Conservation (phyloP, 129 eudicot species). For the Escallonia rubra region DNA sequence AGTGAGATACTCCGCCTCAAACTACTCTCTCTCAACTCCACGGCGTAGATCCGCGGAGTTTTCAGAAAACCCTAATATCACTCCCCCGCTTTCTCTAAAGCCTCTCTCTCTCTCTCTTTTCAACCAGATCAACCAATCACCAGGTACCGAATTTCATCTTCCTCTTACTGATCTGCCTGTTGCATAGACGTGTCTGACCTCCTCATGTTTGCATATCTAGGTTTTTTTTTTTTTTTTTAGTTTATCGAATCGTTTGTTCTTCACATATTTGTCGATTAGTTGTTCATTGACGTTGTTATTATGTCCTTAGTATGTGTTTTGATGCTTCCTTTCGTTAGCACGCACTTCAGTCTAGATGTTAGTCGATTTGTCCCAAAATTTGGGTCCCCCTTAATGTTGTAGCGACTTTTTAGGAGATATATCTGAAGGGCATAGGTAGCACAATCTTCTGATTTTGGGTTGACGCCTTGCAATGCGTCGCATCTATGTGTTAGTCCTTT, state of each 20-base stretch:
- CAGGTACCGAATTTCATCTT: not conserved
- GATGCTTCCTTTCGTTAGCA: no score
- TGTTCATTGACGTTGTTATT: not conserved
- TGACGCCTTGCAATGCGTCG: no score
- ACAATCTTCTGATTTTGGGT: not conserved
- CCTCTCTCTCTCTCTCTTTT: conserved; percentile 2
- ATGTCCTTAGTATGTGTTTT: not conserved
- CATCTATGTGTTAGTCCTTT: no score
- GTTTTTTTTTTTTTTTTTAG: not conserved
- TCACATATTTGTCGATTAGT: no score
- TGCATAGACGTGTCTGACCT: not conserved
- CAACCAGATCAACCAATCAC: not conserved
- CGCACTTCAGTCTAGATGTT: no score
- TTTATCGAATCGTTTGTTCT: not conserved
- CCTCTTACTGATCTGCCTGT: not conserved
- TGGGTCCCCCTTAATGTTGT: no score
- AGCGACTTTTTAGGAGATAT: no score
- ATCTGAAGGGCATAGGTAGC: no score
- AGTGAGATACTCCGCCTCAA: no score
- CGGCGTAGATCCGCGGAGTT: conserved; percentile 53
- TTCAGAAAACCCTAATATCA: conserved; percentile 30
- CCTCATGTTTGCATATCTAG: not conserved
- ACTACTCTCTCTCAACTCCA: conserved; percentile 23
- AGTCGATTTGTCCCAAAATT: no score
- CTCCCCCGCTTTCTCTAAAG: not conserved